phyloP scores from a whole-genome alignment of 2,329 filamentous ascomycete species.

The Ophiostoma australiae region DNA sequence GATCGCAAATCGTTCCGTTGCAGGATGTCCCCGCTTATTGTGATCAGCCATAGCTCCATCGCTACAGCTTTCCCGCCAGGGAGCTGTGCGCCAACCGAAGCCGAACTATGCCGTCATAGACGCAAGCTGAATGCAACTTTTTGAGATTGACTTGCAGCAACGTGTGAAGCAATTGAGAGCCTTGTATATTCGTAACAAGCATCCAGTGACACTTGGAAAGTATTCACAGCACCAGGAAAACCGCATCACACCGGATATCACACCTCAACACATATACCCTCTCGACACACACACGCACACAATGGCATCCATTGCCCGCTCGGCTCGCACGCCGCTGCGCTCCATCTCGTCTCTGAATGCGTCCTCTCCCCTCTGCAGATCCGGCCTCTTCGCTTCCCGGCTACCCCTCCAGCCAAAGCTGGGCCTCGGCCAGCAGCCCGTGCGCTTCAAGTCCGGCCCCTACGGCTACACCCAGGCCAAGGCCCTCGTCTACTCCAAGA shows the following conservation, averaged over 20 bases:
- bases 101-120: conserved; percentile 25
- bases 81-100: conserved; percentile 11
- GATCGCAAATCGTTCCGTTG: background rate
- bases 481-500: conserved; percentile 68
- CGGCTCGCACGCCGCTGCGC: conserved; percentile 21
- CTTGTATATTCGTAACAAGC: background rate
- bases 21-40: background rate
- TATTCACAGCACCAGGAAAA: background rate
- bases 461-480: conserved; percentile 84
- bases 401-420: background rate
- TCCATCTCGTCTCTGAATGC: conserved; percentile 1
- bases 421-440: conserved; percentile 4
- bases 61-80: conserved; percentile 9
- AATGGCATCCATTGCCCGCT: conserved; percentile 22
- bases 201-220: background rate
- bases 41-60: background rate
- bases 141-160: background rate
- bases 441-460: conserved; percentile 52
- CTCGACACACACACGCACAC: conserved; percentile 8
- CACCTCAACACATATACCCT: background rate
- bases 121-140: background rate
- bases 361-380: background rate
- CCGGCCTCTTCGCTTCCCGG: background rate
- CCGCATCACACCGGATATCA: background rate
- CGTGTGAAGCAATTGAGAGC: background rate